Percentiles rank a stretch among this genome's conserved stretches.
Evolutionary conservation across 2,329 filamentous ascomycete genomes (phyloP).

Genomic region (Alternaria burnsii): DNA sequence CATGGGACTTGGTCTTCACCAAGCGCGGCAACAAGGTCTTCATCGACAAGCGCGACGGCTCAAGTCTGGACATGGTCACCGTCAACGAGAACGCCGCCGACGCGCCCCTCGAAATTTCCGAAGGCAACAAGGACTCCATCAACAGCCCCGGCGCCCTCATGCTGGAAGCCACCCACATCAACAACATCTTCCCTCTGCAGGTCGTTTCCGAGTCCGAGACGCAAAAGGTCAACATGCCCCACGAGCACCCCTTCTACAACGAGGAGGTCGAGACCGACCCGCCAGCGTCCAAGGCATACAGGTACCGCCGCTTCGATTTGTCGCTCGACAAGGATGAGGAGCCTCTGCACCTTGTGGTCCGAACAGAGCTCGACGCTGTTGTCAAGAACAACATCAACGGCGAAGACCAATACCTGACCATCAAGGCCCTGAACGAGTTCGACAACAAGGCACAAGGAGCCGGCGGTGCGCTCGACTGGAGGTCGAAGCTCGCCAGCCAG

Average conservation of each 20-base stretch:
- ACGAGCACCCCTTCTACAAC: slow-evolving; percentile 98
- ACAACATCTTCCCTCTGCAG: slow-evolving; percentile 99
- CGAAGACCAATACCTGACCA: slow-evolving; percentile 88
- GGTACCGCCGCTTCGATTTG: slow-evolving; percentile 96
- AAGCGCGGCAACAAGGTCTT: slow-evolving; percentile 96
- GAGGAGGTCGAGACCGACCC: slow-evolving; percentile 90
- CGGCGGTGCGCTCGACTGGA: slow-evolving; percentile 95
- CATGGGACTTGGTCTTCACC: slow-evolving; percentile 96
- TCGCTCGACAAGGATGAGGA: slow-evolving; percentile 91
- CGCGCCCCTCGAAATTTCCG: slow-evolving; percentile 87
- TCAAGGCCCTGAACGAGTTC: slow-evolving; percentile 99
- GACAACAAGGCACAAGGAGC: slow-evolving; percentile 97
- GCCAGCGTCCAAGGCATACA: slow-evolving; percentile 95
- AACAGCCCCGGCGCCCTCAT: slow-evolving; percentile 94
- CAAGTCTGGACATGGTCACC: slow-evolving; percentile 94
- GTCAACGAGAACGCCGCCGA: slow-evolving; percentile 99
- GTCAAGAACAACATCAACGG: slow-evolving; percentile 93
- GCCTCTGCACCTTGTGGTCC: slow-evolving; percentile 89
- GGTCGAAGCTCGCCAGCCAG: slow-evolving; percentile 91
- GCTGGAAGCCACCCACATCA: slow-evolving; percentile 98
- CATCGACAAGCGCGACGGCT: slow-evolving; percentile 97
- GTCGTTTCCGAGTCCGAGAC: slow-evolving; percentile 84
- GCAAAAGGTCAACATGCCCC: slow-evolving; percentile 80
- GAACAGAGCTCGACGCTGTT: slow-evolving; percentile 93
- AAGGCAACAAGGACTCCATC: slow-evolving; percentile 91